A percentile compares a stretch with the other conserved stretches of the same genome.
These are phyloP conservation scores for Tetrapisispora taiwanensis DNA, from an alignment of 805 yeast species.

Conservation along the genomic window DNA sequence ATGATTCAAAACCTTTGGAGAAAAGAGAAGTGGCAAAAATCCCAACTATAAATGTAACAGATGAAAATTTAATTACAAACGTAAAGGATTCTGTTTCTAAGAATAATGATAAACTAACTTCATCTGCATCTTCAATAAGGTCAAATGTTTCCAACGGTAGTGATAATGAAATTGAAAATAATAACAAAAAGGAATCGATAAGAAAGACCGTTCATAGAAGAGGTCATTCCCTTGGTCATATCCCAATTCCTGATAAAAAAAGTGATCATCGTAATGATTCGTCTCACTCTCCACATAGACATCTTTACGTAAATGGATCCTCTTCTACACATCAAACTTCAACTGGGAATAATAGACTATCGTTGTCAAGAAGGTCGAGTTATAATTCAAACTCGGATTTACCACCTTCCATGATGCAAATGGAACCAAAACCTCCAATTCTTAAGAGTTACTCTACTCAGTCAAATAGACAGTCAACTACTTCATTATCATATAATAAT, in stretches of 20 bases:
- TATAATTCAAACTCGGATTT: conserved; percentile 29
- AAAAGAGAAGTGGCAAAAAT: not conserved
- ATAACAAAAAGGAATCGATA: not conserved
- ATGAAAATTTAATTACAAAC: conserved; percentile 24
- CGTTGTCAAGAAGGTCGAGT: conserved; percentile 24
- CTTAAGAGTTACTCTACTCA: conserved; percentile 33
- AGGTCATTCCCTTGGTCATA: conserved; percentile 4
- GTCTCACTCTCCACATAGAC: no score
- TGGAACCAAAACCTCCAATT: conserved; percentile 68
- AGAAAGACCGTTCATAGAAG: conserved; percentile 1
- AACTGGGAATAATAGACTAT: not conserved
- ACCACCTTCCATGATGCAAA: conserved; percentile 61
- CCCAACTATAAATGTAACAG: conserved; percentile 54
- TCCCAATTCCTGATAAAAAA: not conserved
- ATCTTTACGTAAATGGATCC: not conserved
- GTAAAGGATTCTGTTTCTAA: not conserved
- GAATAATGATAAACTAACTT: not conserved
- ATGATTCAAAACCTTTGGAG: not conserved
- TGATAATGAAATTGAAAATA: not conserved
- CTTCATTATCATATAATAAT: conserved; percentile 17
- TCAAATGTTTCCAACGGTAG: not conserved
- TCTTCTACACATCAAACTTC: not conserved
- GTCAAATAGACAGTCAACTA: not conserved
- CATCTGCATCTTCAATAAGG: not conserved
- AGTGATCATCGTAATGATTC: not conserved